These are phyloP conservation scores for Solanum chiquidenum DNA, from an alignment of 257 asterid genomes.

Conservation along the genomic window DNA sequence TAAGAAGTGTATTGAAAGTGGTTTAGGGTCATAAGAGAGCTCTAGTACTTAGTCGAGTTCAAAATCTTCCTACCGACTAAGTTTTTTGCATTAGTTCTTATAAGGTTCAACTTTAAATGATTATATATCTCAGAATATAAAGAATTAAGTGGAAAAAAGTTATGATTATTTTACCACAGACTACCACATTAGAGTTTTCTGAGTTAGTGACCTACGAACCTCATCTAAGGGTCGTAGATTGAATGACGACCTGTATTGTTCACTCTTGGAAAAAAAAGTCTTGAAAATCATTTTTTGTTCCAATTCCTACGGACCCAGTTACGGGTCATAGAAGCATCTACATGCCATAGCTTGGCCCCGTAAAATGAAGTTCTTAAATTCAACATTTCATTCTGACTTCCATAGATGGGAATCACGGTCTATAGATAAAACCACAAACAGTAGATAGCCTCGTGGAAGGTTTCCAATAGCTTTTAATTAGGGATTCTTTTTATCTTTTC, in stretches of 20 bases:
- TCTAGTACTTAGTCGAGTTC: not conserved
- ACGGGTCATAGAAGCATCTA: not conserved
- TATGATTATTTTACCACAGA: not conserved
- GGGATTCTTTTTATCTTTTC: not conserved
- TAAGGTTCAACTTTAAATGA: not conserved
- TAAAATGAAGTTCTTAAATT: not conserved
- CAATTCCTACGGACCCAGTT: not conserved
- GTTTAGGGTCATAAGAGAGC: not conserved
- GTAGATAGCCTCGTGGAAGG: not conserved
- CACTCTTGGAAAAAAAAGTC: not conserved
- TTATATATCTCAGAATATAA: not conserved
- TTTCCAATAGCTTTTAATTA: not conserved
- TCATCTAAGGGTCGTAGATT: not conserved
- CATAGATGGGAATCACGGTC: not conserved
- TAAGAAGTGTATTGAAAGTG: not conserved
- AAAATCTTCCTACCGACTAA: not conserved
- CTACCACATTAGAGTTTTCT: no score
- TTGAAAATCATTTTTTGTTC: no score
- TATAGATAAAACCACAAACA: not conserved
- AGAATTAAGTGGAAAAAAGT: no score
- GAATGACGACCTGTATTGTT: not conserved
- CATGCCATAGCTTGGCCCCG: not conserved
- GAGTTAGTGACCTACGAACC: not conserved
- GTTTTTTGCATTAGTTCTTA: not conserved
- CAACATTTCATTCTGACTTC: not conserved